Conservation (phyloP, 2,329 filamentous ascomycete genomes). For the Neurospora sp. region DNA sequence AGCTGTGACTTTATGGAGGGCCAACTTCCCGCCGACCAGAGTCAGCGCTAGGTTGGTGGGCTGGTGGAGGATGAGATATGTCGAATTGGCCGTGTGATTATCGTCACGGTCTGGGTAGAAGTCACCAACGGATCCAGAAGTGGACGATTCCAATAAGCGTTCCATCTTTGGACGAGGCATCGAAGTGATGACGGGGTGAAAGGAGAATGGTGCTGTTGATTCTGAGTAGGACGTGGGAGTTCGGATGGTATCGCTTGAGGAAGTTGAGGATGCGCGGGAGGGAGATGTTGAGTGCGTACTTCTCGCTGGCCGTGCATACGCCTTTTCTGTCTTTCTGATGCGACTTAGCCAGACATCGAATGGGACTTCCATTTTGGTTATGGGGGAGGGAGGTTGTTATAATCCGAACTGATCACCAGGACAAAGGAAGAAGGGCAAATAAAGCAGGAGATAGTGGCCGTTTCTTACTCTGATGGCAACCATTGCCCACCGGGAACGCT, state of each 20-base stretch:
- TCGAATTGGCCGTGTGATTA: not conserved
- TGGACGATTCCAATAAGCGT: not conserved
- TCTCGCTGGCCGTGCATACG: not conserved
- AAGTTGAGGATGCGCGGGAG: not conserved
- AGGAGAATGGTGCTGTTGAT: not conserved
- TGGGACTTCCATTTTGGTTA: not conserved
- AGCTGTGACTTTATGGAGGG: not conserved
- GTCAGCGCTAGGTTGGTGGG: not conserved
- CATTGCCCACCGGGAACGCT: not conserved
- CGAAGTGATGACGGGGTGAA: not conserved
- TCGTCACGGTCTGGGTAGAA: not conserved
- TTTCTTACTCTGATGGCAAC: not conserved
- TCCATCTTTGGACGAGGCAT: not conserved
- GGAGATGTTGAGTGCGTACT: not conserved
- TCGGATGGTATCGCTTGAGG: not conserved
- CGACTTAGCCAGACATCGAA: not conserved
- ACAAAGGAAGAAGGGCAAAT: not conserved
- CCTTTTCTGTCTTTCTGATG: not conserved
- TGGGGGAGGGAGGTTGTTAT: not conserved
- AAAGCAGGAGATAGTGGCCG: not conserved
- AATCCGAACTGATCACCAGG: not conserved
- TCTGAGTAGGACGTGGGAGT: not conserved
- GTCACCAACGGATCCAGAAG: not conserved
- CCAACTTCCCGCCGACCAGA: fast-evolving
- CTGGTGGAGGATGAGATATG: not conserved